A percentile compares a stretch with the other conserved stretches of the same genome.
phyloP scores from a whole-genome alignment of 768 basidiomycete genomes.

The Podaxis sp. region DNA sequence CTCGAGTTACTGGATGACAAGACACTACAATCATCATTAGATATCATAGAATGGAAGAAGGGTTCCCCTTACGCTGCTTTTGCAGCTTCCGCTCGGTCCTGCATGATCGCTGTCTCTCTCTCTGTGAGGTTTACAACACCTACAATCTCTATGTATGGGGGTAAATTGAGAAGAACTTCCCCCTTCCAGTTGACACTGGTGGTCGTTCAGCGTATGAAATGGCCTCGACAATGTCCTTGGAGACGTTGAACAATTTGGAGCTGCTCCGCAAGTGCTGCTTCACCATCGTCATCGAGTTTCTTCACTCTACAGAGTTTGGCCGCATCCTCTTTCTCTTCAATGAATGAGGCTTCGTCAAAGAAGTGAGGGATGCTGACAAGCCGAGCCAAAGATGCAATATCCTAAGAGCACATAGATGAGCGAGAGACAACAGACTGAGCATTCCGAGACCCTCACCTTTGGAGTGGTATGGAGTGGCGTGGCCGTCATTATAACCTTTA shows the following conservation, averaged over 20 bases:
- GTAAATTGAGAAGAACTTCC: background rate
- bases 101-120: background rate
- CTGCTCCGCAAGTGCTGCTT: background rate
- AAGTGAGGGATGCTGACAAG: background rate
- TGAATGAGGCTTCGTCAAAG: background rate
- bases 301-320: background rate
- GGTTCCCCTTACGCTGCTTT: too few species aligned
- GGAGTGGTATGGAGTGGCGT: conserved; percentile 20
- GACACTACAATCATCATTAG: background rate
- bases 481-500: background rate
- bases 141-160: background rate
- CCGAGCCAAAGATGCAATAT: background rate
- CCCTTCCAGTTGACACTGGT: background rate
- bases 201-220: background rate
- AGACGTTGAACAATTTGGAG: background rate
- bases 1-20: background rate
- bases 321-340: background rate
- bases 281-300: background rate
- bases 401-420: background rate
- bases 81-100: background rate
- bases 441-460: background rate
- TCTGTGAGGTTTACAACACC: background rate
- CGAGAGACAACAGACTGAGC: background rate
- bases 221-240: background rate
- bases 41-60: conserved; percentile 2